Evolutionary conservation across 768 basidiomycete species (phyloP).

Genomic region (Mycena amicta): DNA sequence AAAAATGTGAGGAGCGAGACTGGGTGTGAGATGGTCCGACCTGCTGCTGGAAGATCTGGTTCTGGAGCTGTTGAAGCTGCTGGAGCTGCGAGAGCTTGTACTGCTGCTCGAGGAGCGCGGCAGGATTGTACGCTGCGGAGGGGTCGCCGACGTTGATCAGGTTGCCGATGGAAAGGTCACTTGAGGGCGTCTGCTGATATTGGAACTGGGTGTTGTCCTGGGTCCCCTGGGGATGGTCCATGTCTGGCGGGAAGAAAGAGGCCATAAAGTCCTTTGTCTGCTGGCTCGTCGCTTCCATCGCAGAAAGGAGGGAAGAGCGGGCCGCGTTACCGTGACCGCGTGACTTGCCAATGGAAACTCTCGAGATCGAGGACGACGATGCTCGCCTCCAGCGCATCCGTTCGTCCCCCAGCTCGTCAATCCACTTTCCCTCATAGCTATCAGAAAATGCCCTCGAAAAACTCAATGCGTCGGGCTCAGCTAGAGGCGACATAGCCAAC

Average conservation of each 20-base stretch:
- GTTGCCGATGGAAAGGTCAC: constrained; percentile 15
- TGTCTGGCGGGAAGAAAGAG: constrained; percentile 33
- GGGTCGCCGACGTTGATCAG: constrained; percentile 11
- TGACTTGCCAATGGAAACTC: background rate
- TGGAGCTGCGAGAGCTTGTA: constrained; percentile 78
- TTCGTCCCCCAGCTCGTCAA: background rate
- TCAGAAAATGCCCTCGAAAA: constrained; percentile 19
- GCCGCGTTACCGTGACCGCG: background rate
- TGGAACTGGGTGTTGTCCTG: constrained; percentile 25
- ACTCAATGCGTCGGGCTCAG: constrained; percentile 6
- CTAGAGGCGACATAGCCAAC: constrained; percentile 2
- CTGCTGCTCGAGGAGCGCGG: constrained; percentile 71
- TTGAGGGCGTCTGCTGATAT: constrained; percentile 9
- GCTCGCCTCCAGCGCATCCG: constrained; percentile 19
- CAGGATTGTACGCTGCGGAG: constrained; percentile 37
- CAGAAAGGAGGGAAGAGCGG: background rate
- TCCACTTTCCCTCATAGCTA: background rate
- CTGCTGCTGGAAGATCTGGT: constrained; percentile 90
- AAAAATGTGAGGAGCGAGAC: background rate
- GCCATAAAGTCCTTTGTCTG: constrained; percentile 38
- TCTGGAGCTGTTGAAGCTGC: constrained; percentile 76
- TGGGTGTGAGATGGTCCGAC: constrained; percentile 40
- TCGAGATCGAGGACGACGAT: constrained; percentile 19
- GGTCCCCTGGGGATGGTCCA: constrained; percentile 24
- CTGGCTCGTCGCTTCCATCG: constrained; percentile 9